Percentiles rank a stretch among this genome's conserved stretches.
These are phyloP conservation scores for Sergeia podlipaevii DNA, from an alignment of 208 protist genomes.

Conservation along the genomic window DNA sequence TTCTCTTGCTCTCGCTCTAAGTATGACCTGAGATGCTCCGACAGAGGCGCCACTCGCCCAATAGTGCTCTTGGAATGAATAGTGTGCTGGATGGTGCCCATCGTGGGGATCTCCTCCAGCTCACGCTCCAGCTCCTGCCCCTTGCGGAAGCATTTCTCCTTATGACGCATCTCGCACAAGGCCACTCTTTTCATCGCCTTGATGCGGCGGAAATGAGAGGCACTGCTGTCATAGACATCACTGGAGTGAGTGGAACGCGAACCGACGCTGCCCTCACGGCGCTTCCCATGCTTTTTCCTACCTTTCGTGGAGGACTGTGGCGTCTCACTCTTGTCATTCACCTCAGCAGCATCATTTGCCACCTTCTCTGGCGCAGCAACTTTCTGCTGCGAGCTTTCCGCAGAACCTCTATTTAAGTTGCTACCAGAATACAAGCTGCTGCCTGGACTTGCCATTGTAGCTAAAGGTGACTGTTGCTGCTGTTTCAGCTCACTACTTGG, in stretches of 20 bases:
- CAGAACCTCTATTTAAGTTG: too few species aligned
- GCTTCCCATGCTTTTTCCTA: not conserved
- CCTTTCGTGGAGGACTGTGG: too few species aligned
- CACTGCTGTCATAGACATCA: not conserved
- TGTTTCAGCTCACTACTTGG: too few species aligned
- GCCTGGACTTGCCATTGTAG: too few species aligned
- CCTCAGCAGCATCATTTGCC: too few species aligned
- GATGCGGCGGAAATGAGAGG: conserved; percentile 9
- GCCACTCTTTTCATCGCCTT: conserved; percentile 22
- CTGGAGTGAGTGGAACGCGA: not conserved
- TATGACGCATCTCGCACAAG: conserved; percentile 10
- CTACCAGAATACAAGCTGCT: too few species aligned
- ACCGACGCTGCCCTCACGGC: not conserved
- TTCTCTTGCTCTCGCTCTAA: conserved; percentile 12
- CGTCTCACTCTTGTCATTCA: too few species aligned
- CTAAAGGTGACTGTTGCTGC: too few species aligned
- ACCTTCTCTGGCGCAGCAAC: too few species aligned
- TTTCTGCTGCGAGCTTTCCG: too few species aligned
- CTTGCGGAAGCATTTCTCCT: conserved; percentile 17
- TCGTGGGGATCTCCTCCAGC: conserved; percentile 13
- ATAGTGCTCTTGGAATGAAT: conserved; percentile 14
- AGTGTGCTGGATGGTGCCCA: conserved; percentile 20
- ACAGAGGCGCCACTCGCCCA: conserved; percentile 8
- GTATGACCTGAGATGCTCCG: too few species aligned
- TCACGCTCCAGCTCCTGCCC: conserved; percentile 21